These are phyloP conservation scores for Purshia tridentata DNA, from an alignment of 306 rosid genomes.

Conservation along the genomic window DNA sequence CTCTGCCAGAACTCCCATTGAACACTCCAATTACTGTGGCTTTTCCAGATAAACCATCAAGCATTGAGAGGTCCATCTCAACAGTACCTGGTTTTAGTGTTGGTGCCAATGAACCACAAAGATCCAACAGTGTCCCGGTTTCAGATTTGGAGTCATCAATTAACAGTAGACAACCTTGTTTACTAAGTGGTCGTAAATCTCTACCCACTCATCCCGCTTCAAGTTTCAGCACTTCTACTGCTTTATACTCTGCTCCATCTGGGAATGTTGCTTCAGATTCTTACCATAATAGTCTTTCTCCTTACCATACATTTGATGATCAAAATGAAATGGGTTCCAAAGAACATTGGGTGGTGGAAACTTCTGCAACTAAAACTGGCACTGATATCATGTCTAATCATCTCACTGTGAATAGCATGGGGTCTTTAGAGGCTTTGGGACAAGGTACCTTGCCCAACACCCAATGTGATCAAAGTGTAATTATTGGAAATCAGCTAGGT, in stretches of 20 bases:
- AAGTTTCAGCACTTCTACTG: slow-evolving; percentile 34
- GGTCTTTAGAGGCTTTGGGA: slow-evolving; percentile 36
- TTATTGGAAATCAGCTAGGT: slow-evolving; percentile 37
- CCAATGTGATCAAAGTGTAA: slow-evolving; percentile 37
- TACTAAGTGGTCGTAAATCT: slow-evolving; percentile 38
- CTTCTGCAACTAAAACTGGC: slow-evolving; percentile 35
- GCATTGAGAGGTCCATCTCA: slow-evolving; percentile 83
- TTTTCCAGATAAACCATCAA: slow-evolving; percentile 64
- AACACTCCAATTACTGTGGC: slow-evolving; percentile 71
- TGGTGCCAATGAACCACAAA: slow-evolving; percentile 41
- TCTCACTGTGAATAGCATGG: slow-evolving; percentile 28
- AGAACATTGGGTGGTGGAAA: slow-evolving; percentile 33
- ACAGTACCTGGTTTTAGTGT: slow-evolving; percentile 65
- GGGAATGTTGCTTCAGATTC: slow-evolving; percentile 42
- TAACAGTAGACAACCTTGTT: slow-evolving; percentile 30
- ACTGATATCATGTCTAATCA: slow-evolving; percentile 31
- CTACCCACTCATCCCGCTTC: slow-evolving; percentile 36
- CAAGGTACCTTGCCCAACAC: slow-evolving; percentile 29
- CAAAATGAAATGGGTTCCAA: slow-evolving; percentile 31
- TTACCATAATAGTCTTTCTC: slow-evolving; percentile 33
- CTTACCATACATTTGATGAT: slow-evolving; percentile 25
- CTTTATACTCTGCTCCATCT: slow-evolving; percentile 36
- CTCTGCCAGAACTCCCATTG: slow-evolving; percentile 81
- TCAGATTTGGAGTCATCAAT: slow-evolving; percentile 41
- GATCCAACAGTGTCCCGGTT: slow-evolving; percentile 50